These are phyloP conservation scores for Microstegium vimineum DNA, from an alignment of 176 grass and related monocot species.

Conservation along the genomic window DNA sequence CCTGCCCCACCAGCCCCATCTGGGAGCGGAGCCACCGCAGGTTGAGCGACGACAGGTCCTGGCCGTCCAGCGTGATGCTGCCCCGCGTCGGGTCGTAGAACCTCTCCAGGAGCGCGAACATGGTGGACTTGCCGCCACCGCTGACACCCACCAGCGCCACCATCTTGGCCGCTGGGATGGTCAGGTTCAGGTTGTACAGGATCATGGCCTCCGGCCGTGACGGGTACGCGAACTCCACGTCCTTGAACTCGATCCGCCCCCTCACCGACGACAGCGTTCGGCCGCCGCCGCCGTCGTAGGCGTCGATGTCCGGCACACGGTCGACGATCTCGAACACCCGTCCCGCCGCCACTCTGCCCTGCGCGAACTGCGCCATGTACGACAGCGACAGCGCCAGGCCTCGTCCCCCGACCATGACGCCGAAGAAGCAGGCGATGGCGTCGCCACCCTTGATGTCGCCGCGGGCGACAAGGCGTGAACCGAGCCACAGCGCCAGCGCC, in stretches of 20 bases:
- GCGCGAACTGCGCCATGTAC: conserved; percentile 48
- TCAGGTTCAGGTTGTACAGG: conserved; percentile 44
- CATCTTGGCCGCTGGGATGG: conserved; percentile 35
- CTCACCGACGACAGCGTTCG: neutral
- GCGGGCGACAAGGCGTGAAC: conserved; percentile 42
- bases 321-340: conserved; percentile 63
- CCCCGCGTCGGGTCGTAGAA: conserved; percentile 65
- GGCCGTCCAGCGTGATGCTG: conserved; percentile 43
- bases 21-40: conserved; percentile 56
- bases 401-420: conserved; percentile 65
- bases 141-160: conserved; percentile 46
- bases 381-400: conserved; percentile 54
- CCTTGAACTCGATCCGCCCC: conserved; percentile 50
- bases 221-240: conserved; percentile 61
- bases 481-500: conserved; percentile 66
- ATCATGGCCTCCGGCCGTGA: conserved; percentile 37
- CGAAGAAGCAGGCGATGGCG: conserved; percentile 69
- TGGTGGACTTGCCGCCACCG: conserved; percentile 65
- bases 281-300: conserved; percentile 17
- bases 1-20: conserved; percentile 56
- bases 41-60: conserved; percentile 40
- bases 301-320: conserved; percentile 47
- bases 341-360: conserved; percentile 45
- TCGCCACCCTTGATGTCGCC: conserved; percentile 48
- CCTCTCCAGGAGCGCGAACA: conserved; percentile 59